Evolutionary conservation across 805 yeast genomes (phyloP).

Genomic region (Candida parachauliodes): DNA sequence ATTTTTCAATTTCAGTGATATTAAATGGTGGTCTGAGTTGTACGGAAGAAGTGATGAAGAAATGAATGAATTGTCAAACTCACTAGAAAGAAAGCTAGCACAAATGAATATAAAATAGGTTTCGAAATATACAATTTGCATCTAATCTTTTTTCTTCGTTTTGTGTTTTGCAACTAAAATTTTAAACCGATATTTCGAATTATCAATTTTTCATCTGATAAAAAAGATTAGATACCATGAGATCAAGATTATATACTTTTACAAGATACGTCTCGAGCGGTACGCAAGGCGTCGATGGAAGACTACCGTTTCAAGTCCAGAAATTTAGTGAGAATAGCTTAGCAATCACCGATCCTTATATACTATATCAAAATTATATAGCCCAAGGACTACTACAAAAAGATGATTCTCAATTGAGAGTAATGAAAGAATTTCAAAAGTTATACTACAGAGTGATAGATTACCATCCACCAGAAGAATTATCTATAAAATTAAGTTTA

Average conservation of each 20-base stretch:
- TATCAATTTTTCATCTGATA: not conserved
- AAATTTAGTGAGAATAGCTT: conserved; percentile 14
- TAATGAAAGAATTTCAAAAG: conserved; percentile 60
- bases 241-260: too few relatives aligned
- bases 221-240: not conserved
- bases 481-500: conserved; percentile 41
- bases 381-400: conserved; percentile 46
- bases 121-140: too few relatives aligned
- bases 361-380: conserved; percentile 52
- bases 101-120: conserved; percentile 24
- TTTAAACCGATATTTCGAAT: conserved; percentile 2
- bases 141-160: too few relatives aligned
- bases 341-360: conserved; percentile 60
- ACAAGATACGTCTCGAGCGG: conserved; percentile 19
- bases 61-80: conserved; percentile 41
- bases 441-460: conserved; percentile 55
- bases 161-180: not conserved
- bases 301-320: conserved; percentile 21
- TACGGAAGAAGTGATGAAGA: conserved; percentile 70
- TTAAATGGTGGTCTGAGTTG: conserved; percentile 88
- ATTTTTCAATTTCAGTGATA: conserved; percentile 56
- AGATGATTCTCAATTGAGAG: conserved; percentile 60
- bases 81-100: conserved; percentile 40
- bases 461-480: conserved; percentile 53
- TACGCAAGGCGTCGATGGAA: conserved; percentile 37